phyloP scores from a whole-genome alignment of 306 rosid species.

The Gastrolobium bilobum region DNA sequence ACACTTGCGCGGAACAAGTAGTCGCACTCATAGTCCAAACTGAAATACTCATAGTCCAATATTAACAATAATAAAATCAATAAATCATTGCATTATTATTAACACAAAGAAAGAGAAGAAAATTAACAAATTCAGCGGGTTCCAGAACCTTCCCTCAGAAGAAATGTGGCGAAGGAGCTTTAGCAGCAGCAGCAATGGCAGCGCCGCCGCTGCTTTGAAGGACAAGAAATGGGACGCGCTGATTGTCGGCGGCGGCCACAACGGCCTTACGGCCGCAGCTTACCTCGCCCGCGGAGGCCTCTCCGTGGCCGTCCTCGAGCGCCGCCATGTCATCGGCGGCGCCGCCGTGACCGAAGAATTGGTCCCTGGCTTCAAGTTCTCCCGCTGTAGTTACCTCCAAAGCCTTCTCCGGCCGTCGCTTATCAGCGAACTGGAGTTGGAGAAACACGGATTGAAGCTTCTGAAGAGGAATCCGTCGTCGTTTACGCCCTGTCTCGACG shows the following conservation, averaged over 20 bases:
- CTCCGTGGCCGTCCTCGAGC: constrained; percentile 93
- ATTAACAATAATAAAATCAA: background rate
- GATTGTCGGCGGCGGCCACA: constrained; percentile 93
- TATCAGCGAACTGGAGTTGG: constrained; percentile 81
- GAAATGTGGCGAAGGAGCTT: constrained; percentile 84
- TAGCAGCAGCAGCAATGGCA: constrained; percentile 40
- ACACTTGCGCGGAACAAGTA: too few species aligned
- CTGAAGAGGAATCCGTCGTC: constrained; percentile 89
- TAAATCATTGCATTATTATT: background rate
- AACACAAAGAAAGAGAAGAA: background rate
- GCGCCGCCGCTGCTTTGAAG: constrained; percentile 51
- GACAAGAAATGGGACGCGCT: constrained; percentile 92
- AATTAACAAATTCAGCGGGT: background rate
- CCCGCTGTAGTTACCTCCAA: constrained; percentile 93
- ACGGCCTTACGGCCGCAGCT: constrained; percentile 94
- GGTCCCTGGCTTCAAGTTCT: constrained; percentile 88
- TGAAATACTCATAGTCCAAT: too few species aligned
- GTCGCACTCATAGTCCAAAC: too few species aligned
- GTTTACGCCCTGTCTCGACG: constrained; percentile 93
- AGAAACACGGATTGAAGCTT: constrained; percentile 84
- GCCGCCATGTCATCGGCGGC: constrained; percentile 91
- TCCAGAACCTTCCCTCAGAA: background rate
- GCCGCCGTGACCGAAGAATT: constrained; percentile 93
- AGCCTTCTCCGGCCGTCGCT: constrained; percentile 91
- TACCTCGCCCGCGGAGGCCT: constrained; percentile 91